Conservation (phyloP, 2,329 filamentous ascomycete genomes). For the Ophiostoma tasmaniense region DNA sequence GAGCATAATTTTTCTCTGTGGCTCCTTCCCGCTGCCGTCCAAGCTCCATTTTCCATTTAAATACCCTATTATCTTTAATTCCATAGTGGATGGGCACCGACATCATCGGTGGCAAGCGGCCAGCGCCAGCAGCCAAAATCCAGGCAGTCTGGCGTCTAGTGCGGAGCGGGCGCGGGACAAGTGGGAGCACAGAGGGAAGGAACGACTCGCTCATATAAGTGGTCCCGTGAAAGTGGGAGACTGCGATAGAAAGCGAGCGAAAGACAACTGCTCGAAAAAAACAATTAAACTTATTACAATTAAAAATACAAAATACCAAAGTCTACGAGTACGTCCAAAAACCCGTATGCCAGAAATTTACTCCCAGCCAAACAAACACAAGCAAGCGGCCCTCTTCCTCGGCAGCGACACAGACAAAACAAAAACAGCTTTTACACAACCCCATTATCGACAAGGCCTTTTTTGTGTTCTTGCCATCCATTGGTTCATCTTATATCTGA, state of each 20-base stretch:
- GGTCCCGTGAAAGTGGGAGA: not conserved
- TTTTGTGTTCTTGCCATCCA: not conserved
- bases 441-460: not conserved
- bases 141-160: constrained; percentile 6
- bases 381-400: not conserved
- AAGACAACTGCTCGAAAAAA: not conserved
- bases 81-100: constrained; percentile 15
- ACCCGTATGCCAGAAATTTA: not conserved
- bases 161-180: constrained; percentile 10
- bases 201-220: not conserved
- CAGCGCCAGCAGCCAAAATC: not conserved
- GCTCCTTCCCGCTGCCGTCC: constrained; percentile 19
- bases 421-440: constrained; percentile 3
- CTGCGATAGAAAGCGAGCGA: constrained; percentile 3
- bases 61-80: not conserved
- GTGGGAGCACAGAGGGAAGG: not conserved
- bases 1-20: constrained; percentile 18
- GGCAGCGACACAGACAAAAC: constrained; percentile 2
- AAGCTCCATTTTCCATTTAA: constrained; percentile 16
- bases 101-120: constrained; percentile 20
- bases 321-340: too few relatives aligned
- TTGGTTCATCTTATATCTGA: constrained; percentile 6
- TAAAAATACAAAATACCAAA: not conserved
- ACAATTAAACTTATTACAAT: constrained; percentile 3
- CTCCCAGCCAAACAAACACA: not conserved